Base-by-base conservation (phyloP, 164 flowering plant genomes). In the Magnolia changhungtana region DNA sequence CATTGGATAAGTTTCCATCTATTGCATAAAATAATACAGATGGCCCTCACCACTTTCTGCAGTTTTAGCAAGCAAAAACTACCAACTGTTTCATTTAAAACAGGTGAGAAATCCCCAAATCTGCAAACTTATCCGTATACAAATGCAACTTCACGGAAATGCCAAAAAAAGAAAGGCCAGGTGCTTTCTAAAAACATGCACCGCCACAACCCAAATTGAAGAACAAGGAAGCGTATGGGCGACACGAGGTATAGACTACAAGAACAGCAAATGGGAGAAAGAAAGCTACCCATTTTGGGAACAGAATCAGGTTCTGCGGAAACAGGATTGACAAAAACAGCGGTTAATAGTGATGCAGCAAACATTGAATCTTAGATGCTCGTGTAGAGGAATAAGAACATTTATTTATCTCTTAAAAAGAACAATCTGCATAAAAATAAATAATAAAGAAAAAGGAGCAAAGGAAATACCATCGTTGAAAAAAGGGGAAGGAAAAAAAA, bases 341-440 rank as follows among this genome's bases (percentile, higher is more conserved):
- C 21, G 14, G 51, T 49, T 49, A 14, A 21, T 50, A 7, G 14
- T 8, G 23, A n/a, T 16, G 21, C 18, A 6, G 23, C 18, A 70
- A 70, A 19, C 27, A 49, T 70, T 24, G 58, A 70, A 70, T 70
- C 55, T 50, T 29, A 68, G 71, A 68, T 18, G 50, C 71, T 18
- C 71, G 45, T 24, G 50, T 68, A 23, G 8, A 29, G 71, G 71
- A 37, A 68, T 68, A 31, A 68, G 71, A 1, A 7, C 14, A 68
- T 7, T 16, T 29, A 68, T 16, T 29, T 13, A 10, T 68, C n/a
- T 31, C 71, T 31, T 29, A 68, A n/a, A 16, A 68, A 29, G 7
- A 29, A 29, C 50, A 29, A 72, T 23, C 50, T 23, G 23, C n/a
- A 55, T 11, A 11, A 3, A 70, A 70, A 67, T 21, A 18, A 67